Percentiles rank a stretch among this genome's conserved stretches.
Evolutionary conservation across 169 alveolate genomes (phyloP).

Genomic region (Plasmodium adleri): DNA sequence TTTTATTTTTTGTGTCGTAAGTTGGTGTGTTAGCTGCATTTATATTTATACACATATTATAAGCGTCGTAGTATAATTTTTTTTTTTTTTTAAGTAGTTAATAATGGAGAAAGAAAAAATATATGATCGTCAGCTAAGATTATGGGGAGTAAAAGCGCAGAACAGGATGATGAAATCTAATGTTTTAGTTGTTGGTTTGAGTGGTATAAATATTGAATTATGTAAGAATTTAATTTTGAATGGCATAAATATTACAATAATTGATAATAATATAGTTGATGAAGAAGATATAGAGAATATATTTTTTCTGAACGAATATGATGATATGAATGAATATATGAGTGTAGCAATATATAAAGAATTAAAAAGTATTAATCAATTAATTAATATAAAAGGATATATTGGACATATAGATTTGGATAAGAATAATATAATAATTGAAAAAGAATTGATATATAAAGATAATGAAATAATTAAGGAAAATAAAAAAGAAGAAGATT

Average conservation of each 20-base stretch:
- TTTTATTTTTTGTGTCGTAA: too few relatives aligned
- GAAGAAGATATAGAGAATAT: conserved; percentile 82
- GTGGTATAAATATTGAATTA: conserved; percentile 64
- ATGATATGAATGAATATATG: conserved; percentile 21
- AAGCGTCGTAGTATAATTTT: too few relatives aligned
- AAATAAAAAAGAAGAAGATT: conserved; percentile 7
- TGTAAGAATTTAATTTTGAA: conserved; percentile 63
- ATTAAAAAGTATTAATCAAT: conserved; percentile 68
- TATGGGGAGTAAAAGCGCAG: conserved; percentile 88
- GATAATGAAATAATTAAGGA: neutral
- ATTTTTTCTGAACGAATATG: conserved; percentile 72
- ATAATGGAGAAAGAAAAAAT: conserved; percentile 55
- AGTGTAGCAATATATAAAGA: conserved; percentile 62
- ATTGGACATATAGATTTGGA: conserved; percentile 60
- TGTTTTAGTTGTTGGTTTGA: conserved; percentile 46
- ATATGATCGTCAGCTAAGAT: conserved; percentile 85
- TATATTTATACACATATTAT: too few relatives aligned
- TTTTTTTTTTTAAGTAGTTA: too few relatives aligned
- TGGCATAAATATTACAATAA: conserved; percentile 74
- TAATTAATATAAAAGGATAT: conserved; percentile 65
- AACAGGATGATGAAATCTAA: conserved; percentile 67
- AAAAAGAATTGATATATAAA: conserved; percentile 33
- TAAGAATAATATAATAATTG: conserved; percentile 34
- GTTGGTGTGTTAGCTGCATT: too few relatives aligned
- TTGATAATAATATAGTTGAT: conserved; percentile 82